These are phyloP conservation scores for Sordariomycetes sp. DNA, from an alignment of 2,329 filamentous ascomycete genomes.

Conservation along the genomic window DNA sequence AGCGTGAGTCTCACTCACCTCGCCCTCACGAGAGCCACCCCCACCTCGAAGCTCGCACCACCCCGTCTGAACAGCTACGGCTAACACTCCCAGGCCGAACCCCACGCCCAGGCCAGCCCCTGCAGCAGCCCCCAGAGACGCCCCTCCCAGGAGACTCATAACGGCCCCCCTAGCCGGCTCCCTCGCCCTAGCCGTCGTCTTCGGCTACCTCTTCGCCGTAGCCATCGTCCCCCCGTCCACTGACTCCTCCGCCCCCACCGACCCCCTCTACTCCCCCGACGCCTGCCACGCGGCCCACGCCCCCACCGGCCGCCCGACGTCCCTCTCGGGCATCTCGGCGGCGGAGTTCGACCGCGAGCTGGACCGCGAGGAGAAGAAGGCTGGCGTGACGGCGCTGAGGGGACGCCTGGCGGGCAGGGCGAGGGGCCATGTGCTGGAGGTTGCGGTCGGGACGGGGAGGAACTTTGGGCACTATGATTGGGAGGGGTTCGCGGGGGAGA, in stretches of 20 bases:
- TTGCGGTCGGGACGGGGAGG: constrained; percentile 49
- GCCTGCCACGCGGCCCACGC: constrained; percentile 3
- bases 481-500: constrained; percentile 19
- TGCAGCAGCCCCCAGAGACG: constrained; percentile 15
- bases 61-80: not conserved
- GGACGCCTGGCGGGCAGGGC: constrained; percentile 31
- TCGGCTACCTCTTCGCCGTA: constrained; percentile 33
- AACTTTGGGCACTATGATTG: constrained; percentile 48
- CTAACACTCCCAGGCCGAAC: not conserved
- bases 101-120: constrained; percentile 5
- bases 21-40: not conserved
- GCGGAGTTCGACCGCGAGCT: constrained; percentile 45
- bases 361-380: constrained; percentile 40
- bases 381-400: constrained; percentile 40
- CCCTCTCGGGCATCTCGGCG: constrained; percentile 31
- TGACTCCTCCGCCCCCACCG: constrained; percentile 11
- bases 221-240: constrained; percentile 23
- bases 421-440: constrained; percentile 44
- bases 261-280: constrained; percentile 12
- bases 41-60: not conserved
- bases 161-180: constrained; percentile 26
- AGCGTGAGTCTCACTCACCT: not conserved
- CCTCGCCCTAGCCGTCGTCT: constrained; percentile 26
- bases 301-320: constrained; percentile 34
- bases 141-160: constrained; percentile 16